Base-by-base conservation (phyloP, 495 filamentous ascomycete species). In the Echria macrotheca region DNA sequence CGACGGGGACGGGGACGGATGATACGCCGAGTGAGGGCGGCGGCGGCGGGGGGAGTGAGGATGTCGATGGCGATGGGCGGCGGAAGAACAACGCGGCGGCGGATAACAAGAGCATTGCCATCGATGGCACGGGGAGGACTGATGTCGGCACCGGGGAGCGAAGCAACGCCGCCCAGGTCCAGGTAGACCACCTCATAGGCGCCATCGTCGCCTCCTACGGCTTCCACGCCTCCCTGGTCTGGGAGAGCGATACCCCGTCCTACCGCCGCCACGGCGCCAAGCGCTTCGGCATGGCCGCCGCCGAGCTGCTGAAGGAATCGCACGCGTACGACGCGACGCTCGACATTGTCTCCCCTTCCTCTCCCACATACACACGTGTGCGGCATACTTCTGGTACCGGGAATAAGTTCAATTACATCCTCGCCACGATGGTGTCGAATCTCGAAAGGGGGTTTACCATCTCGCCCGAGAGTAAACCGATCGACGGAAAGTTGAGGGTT, bases 131-230 rank as follows among this genome's bases (percentile, higher is more conserved):
- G n/a, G n/a, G n/a, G n/a, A n/a, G n/a, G n/a, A n/a, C n/a, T n/a
- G n/a, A n/a, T n/a, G n/a, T n/a, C n/a, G n/a, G n/a, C n/a, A n/a
- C 60, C 69, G 5, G 80, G 80, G 19, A 53, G 35, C 28, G 55
- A 74, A 0, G 59, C 60, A 3, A 53, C 63, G 4, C 66, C 82
- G 7, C 80, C 81, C 0, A 66, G 66, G 12, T 87, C 89, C 57
- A 58, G 57, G 0, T 64, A 1, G 42, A 54, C 4, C 64, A 67
- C 35, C 65, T 91, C 17, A 75, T 80, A 55, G 89, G 88, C n/a
- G 84, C 83, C 10, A 85, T 96, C 24, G 90, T 96, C 10, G 81
- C 82, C 23, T 88, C 83, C 53, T 95, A 90, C 80, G 91, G 85
- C 28, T 78, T 96, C 49, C 91, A 97, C 62, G 87, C 91, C 26